Conservation (phyloP, 495 filamentous ascomycete species). For the Cercophora sp. region DNA sequence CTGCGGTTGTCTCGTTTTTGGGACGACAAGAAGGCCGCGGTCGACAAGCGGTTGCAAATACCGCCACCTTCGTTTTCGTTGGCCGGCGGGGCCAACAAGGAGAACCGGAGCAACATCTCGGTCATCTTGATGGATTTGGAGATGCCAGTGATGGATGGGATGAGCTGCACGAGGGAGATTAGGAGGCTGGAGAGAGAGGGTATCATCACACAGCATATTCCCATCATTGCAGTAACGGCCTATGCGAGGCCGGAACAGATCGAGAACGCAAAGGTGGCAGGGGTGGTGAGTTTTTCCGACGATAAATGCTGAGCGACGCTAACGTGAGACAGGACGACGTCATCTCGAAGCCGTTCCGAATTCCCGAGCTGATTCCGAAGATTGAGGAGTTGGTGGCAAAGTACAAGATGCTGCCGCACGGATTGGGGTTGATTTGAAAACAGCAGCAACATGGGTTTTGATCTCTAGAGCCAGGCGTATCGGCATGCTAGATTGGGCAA, state of each 20-base stretch:
- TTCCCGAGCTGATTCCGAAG: constrained; percentile 65
- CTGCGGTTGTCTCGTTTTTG: constrained; percentile 47
- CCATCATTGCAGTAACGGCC: constrained; percentile 76
- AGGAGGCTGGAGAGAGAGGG: constrained; percentile 57
- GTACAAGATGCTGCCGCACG: constrained; percentile 14
- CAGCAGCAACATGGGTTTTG: too few relatives aligned
- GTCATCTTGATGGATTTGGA: constrained; percentile 81
- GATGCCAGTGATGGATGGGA: constrained; percentile 86
- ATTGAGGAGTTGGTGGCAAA: constrained; percentile 51
- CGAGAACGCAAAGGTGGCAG: constrained; percentile 46
- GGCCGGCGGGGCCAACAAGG: background rate
- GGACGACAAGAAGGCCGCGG: constrained; percentile 21
- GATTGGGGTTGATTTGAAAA: background rate
- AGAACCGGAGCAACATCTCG: constrained; percentile 41
- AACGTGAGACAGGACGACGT: constrained; percentile 62
- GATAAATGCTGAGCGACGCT: too few relatives aligned
- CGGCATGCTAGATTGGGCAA: too few relatives aligned
- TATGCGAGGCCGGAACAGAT: constrained; percentile 71
- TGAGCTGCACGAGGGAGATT: constrained; percentile 66
- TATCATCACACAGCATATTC: constrained; percentile 54
- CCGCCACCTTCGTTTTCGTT: background rate
- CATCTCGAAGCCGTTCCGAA: constrained; percentile 76
- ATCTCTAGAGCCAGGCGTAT: too few relatives aligned
- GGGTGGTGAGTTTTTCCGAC: constrained; percentile 40
- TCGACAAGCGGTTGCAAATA: background rate